Evolutionary conservation across 305 asterid genomes (phyloP).

Genomic region (Petunia hybrid): DNA sequence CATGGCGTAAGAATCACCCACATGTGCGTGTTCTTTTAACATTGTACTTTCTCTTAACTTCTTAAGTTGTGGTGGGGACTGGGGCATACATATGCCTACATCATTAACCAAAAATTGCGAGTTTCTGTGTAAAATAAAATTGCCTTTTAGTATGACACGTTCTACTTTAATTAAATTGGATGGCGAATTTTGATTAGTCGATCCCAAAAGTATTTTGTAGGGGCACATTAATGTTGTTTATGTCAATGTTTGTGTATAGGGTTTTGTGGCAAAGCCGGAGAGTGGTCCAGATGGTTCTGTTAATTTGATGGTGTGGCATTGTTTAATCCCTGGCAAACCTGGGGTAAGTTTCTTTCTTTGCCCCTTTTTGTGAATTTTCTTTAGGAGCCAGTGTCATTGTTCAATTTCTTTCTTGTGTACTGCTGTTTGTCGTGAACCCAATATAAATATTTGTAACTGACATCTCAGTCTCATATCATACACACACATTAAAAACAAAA

Average conservation of each 20-base stretch:
- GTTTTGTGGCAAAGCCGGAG: slow-evolving; percentile 58
- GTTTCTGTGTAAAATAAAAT: too few relatives aligned
- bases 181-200: too few relatives aligned
- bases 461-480: too few relatives aligned
- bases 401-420: neutral
- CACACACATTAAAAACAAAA: too few relatives aligned
- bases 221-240: neutral
- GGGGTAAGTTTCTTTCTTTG: slow-evolving; percentile 37
- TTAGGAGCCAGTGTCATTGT: neutral
- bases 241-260: slow-evolving; percentile 34
- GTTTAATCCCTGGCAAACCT: slow-evolving; percentile 51
- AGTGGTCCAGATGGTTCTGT: slow-evolving; percentile 48
- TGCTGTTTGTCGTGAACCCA: neutral
- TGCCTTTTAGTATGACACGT: too few relatives aligned
- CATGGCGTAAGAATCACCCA: slow-evolving; percentile 48
- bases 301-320: slow-evolving; percentile 54
- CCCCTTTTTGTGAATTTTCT: neutral
- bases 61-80: too few relatives aligned
- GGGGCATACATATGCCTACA: too few relatives aligned
- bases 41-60: too few relatives aligned
- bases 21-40: slow-evolving; percentile 25
- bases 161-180: too few relatives aligned
- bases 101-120: too few relatives aligned
- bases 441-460: too few relatives aligned
- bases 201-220: neutral